Base-by-base conservation (phyloP, 2,329 filamentous ascomycete genomes). In the Arthrobotrys musiformis region DNA sequence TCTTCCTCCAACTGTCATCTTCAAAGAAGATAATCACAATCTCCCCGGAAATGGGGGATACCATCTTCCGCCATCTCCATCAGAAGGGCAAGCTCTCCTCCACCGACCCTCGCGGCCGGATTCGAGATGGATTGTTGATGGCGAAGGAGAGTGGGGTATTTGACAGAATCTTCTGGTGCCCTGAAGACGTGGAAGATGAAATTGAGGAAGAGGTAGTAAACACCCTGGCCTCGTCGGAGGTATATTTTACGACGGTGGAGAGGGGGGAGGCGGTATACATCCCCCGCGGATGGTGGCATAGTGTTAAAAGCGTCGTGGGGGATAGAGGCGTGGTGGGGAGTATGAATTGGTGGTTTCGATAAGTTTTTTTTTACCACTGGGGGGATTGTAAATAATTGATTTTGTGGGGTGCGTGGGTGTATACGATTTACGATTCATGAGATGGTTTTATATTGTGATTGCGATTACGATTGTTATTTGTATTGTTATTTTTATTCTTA, bases 81-180 rank as follows among this genome's bases (percentile, higher is more conserved):
- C 76, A 22, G 6, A 8, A 28, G 6, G 40, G 30, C 4, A 58
- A 35, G 19, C 19, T 58, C 67, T 73, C 84, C 82, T 60, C 86
- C 85, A 40, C 42, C 0, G 73, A 77, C 26, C 58, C 48, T 0
- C 26, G 33, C 0, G 73, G 73, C 0, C 30, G 54, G 4, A 77
- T 77, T 13, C 22, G 66, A 0, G 60, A 70, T 30, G 67, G 44
- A 1, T 30, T 77, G 33, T 28, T 22, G 85, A 61, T 52, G 19
- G 1, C 0, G 1, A 22, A 42, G 42, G 78, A 74, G 13, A 54
- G 35, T 2, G 52, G 24, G 19, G 68, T 79, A 13, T 68, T 97
- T 79, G 87, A 90, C 9, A 93, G 97, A 82, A 97, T 98, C 94
- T 97, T 98, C 93, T 86, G 90, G 62, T 93, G 93, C 0, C 5